phyloP scores from a whole-genome alignment of 768 basidiomycete species.

The Amyloporia xantha region DNA sequence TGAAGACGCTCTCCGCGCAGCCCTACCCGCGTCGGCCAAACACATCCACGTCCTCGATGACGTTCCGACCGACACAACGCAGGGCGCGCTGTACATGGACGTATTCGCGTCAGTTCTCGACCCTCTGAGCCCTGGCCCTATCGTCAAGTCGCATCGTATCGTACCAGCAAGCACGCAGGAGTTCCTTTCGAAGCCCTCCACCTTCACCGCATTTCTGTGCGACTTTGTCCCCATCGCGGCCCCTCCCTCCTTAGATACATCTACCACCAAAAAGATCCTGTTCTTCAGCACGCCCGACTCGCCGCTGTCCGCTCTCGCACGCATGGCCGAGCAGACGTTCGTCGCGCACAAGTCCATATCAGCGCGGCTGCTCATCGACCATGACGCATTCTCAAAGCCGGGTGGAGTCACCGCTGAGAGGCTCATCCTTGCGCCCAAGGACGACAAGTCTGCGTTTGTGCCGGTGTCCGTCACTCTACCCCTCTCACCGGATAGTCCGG shows the following conservation, averaged over 20 bases:
- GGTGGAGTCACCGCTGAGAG: constrained; percentile 67
- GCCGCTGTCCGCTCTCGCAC: constrained; percentile 43
- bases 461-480: constrained; percentile 56
- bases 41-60: constrained; percentile 75
- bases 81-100: constrained; percentile 66
- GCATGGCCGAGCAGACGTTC: constrained; percentile 53
- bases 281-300: constrained; percentile 59
- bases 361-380: constrained; percentile 56
- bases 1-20: constrained; percentile 49
- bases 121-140: constrained; percentile 24
- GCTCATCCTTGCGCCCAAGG: constrained; percentile 54
- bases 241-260: constrained; percentile 21
- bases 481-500: constrained; percentile 38
- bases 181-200: constrained; percentile 37
- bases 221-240: constrained; percentile 16
- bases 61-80: constrained; percentile 52
- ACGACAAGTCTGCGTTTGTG: constrained; percentile 28
- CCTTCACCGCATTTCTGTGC: constrained; percentile 38
- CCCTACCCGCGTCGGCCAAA: constrained; percentile 53
- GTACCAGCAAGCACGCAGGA: constrained; percentile 49
- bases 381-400: constrained; percentile 70
- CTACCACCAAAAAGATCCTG: constrained; percentile 40
- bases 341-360: constrained; percentile 41
- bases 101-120: constrained; percentile 57
- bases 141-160: constrained; percentile 51